Percentiles rank a stretch among this genome's conserved stretches.
phyloP scores from a whole-genome alignment of 139 green algal genomes.

The Chlamydomonas incerta region DNA sequence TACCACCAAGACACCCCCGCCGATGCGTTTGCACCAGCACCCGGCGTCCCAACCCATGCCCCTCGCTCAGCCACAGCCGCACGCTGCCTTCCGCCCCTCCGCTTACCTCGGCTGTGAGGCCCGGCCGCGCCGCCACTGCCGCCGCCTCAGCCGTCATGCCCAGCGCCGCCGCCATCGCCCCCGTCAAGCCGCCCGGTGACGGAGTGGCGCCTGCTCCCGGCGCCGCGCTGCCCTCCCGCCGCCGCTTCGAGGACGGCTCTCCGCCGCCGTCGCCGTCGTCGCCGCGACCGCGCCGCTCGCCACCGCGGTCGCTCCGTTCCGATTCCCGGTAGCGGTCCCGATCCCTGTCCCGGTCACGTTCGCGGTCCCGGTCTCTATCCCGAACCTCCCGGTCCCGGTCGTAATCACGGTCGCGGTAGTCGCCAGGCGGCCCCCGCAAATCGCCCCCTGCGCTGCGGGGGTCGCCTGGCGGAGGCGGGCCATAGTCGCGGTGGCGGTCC shows the following conservation, averaged over 20 bases:
- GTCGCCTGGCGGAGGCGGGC: neutral
- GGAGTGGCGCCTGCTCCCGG: neutral
- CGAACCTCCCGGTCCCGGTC: neutral
- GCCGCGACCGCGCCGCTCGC: neutral
- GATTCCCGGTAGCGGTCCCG: neutral
- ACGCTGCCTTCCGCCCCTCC: neutral
- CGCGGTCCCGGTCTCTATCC: constrained; percentile 40
- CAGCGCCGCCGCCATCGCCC: constrained; percentile 2
- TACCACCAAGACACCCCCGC: no score
- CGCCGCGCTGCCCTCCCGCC: neutral
- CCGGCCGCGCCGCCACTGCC: neutral
- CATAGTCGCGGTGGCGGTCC: constrained; percentile 6
- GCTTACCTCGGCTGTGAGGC: constrained; percentile 21
- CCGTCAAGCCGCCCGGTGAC: neutral
- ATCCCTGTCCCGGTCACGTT: constrained; percentile 3
- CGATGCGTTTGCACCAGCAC: no score
- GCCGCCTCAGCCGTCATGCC: constrained; percentile 9
- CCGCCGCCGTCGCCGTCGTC: neutral
- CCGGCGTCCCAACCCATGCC: no score
- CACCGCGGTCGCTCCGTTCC: neutral
- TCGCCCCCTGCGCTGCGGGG: neutral
- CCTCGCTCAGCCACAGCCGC: neutral
- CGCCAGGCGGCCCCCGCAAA: neutral
- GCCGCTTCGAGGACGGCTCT: neutral
- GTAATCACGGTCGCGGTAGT: neutral